Evolutionary conservation across 164 flowering plant species (phyloP).

Genomic region (Stephania yunnanensis): DNA sequence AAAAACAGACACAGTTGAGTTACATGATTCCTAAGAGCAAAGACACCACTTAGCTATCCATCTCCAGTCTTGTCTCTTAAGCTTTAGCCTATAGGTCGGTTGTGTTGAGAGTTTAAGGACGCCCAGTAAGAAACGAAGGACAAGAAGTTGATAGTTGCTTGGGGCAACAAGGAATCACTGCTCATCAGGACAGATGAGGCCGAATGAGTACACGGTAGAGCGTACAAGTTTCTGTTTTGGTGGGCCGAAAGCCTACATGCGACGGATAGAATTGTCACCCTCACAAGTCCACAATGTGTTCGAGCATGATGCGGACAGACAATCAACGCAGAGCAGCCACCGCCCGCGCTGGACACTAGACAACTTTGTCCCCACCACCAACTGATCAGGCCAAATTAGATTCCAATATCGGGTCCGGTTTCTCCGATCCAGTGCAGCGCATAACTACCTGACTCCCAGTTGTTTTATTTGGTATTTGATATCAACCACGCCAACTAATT

Average conservation of each 20-base stretch:
- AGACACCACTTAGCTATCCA: not conserved
- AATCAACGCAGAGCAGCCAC: not conserved
- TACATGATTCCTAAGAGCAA: too few relatives aligned
- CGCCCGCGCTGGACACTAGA: not conserved
- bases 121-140: too few relatives aligned
- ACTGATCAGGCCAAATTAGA: not conserved
- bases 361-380: not conserved
- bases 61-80: too few relatives aligned
- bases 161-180: not conserved
- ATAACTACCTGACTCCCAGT: not conserved
- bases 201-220: not conserved
- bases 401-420: not conserved
- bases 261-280: not conserved
- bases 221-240: not conserved
- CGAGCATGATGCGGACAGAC: not conserved
- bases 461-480: not conserved
- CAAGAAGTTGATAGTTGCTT: not conserved
- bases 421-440: not conserved
- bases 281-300: not conserved
- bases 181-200: not conserved
- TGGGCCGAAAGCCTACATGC: constrained; percentile 1
- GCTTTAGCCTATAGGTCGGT: too few relatives aligned
- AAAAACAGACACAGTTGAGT: too few relatives aligned
- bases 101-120: too few relatives aligned
- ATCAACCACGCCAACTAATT: too few relatives aligned